These are phyloP conservation scores for Stipa capillata DNA, from an alignment of 176 grass and related monocot species.

Conservation along the genomic window DNA sequence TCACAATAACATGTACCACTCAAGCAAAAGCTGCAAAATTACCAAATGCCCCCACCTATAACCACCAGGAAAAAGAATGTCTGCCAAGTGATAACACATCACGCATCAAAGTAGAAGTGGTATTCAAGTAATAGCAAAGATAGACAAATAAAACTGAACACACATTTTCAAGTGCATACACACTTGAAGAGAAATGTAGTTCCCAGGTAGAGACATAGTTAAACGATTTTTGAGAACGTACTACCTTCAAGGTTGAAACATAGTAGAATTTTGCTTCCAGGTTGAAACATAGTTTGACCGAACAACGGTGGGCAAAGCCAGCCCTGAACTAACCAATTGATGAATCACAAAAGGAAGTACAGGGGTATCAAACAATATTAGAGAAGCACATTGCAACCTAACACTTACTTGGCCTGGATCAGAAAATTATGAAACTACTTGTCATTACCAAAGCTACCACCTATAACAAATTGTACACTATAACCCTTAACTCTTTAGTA, in stretches of 20 bases:
- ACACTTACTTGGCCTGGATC: not conserved
- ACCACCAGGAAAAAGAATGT: no score
- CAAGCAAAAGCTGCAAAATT: not conserved
- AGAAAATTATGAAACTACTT: no score
- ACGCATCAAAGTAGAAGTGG: not conserved
- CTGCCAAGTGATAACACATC: no score
- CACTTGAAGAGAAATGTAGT: not conserved
- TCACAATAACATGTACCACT: not conserved
- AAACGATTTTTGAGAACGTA: not conserved
- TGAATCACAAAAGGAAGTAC: not conserved
- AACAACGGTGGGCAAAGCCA: not conserved
- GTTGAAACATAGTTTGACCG: not conserved
- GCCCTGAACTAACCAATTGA: not conserved
- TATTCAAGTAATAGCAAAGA: not conserved
- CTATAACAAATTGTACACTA: no score
- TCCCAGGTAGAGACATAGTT: not conserved
- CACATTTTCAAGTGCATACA: not conserved
- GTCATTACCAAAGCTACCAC: not conserved
- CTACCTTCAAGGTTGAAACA: not conserved
- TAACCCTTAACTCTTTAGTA: not conserved
- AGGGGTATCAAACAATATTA: not conserved
- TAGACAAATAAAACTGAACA: not conserved
- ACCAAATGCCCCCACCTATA: no score
- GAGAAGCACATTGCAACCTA: not conserved
- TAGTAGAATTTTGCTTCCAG: not conserved